Base-by-base conservation (phyloP, 768 basidiomycete species). In the Amanita exitialis region DNA sequence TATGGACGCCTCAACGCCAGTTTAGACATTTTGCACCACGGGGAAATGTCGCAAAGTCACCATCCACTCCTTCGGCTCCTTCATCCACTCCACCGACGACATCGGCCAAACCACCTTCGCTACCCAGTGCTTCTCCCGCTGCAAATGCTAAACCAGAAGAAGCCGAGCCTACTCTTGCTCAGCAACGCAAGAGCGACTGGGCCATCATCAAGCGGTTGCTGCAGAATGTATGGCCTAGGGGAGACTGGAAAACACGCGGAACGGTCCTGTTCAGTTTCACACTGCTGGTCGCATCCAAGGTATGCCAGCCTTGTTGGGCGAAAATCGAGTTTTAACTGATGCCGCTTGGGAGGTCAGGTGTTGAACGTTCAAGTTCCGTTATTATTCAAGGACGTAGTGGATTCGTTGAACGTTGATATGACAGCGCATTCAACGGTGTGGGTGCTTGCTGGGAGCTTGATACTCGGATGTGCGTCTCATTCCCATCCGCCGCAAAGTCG, bases 291-390 rank as follows among this genome's bases (percentile, higher is more conserved):
- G 70, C 77, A 13, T 92, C 90, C 47, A 99, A 99, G 78, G 90
- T 93, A 47, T 50, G 75, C 53, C 42, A 8, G 54, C 32, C 10
- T 48, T 60, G n/a, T 35, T 6, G 3, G 10, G 44, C 47, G 4
- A 18, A 10, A 3, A 44, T 20, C 35, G 13, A 10, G 32, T 36
- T 52, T 25, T 38, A 20, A 16, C 32, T 34, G 18, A 38, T 44
- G 2, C 23, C 36, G 36, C 39, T 47, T n/a, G 7, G 45, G 27
- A 43, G 30, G n/a, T 32, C 51, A 93, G 92, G 68, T 96, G 39
- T 69, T 97, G 51, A 99, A 97, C 63, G 96, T 99, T 0, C 95
- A 98, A 75, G 94, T 99, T n/a, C 96, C 96, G 0, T 79, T 90
- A 57, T 70, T 98, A 54, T 99, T 99, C 78, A 98, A 97, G 67